A percentile compares a stretch with the other conserved stretches of the same genome.
Evolutionary conservation across 257 asterid species (phyloP).

Genomic region (Solanum ahanhuiri): DNA sequence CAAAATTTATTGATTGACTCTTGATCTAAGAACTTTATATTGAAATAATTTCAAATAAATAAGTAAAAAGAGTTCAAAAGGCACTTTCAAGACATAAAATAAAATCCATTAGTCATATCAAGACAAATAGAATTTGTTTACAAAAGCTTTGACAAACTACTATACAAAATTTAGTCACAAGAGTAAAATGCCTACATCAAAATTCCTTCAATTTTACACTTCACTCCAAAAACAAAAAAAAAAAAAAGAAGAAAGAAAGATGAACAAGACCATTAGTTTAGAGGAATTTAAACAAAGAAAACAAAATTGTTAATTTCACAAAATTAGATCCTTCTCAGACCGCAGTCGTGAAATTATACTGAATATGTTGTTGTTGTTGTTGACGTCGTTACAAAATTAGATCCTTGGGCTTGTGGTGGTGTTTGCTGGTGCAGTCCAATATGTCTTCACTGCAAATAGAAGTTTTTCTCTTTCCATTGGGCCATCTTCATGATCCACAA

Average conservation of each 20-base stretch:
- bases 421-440: constrained; percentile 63
- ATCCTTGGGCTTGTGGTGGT: not conserved
- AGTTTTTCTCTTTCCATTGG: constrained; percentile 69
- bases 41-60: too few species aligned
- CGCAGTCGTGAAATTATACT: not conserved
- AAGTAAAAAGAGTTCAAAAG: not conserved
- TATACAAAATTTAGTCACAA: not conserved
- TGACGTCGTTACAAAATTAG: not conserved
- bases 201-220: not conserved
- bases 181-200: not conserved
- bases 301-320: not conserved
- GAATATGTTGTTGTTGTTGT: not conserved
- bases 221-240: not conserved
- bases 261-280: not conserved
- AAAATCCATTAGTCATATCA: not conserved
- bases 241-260: not conserved
- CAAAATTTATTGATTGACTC: too few species aligned
- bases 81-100: not conserved
- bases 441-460: constrained; percentile 54
- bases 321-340: not conserved
- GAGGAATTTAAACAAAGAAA: not conserved
- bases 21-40: too few species aligned
- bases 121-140: not conserved
- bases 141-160: not conserved
- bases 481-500: constrained; percentile 83